Percentiles rank a stretch among this genome's conserved stretches.
phyloP scores from a whole-genome alignment of 257 asterid genomes.

The Plectranthus barbatus region DNA sequence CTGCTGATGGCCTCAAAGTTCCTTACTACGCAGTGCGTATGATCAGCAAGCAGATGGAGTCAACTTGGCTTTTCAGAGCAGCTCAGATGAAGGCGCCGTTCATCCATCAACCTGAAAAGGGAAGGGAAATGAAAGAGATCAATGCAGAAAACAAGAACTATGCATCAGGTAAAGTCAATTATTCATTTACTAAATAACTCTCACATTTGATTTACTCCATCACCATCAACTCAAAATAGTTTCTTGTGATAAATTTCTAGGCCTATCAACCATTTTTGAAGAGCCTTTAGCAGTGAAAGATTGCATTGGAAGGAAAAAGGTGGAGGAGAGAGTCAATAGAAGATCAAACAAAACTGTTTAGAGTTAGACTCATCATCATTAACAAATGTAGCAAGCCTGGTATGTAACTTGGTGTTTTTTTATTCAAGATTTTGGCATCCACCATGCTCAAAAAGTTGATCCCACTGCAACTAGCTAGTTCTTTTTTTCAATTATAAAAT shows the following conservation, averaged over 20 bases:
- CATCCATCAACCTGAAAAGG: not conserved
- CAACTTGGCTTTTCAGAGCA: constrained; percentile 57
- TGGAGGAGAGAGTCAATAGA: constrained; percentile 14
- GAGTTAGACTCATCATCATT: not conserved
- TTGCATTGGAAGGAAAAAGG: constrained; percentile 23
- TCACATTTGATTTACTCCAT: not conserved
- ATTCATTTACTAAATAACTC: not conserved
- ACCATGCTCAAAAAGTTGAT: constrained; percentile 1
- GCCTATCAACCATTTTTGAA: constrained; percentile 41
- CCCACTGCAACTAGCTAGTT: not conserved
- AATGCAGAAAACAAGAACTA: constrained; percentile 19
- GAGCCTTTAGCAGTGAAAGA: constrained; percentile 34
- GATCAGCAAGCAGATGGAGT: constrained; percentile 75
- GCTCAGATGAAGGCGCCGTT: constrained; percentile 28
- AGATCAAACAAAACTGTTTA: constrained; percentile 9
- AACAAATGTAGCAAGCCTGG: constrained; percentile 7
- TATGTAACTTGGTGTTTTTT: constrained; percentile 8
- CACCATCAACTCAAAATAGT: no score
- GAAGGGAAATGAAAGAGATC: not conserved
- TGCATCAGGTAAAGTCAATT: constrained; percentile 26
- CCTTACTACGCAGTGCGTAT: constrained; percentile 53
- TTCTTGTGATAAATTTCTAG: constrained; percentile 17
- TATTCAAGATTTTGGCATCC: constrained; percentile 1
- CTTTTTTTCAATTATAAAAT: not conserved
- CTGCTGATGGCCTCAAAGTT: constrained; percentile 20